Evolutionary conservation across 2,329 filamentous ascomycete species (phyloP).

Genomic region (Fusarium xyrophilum): DNA sequence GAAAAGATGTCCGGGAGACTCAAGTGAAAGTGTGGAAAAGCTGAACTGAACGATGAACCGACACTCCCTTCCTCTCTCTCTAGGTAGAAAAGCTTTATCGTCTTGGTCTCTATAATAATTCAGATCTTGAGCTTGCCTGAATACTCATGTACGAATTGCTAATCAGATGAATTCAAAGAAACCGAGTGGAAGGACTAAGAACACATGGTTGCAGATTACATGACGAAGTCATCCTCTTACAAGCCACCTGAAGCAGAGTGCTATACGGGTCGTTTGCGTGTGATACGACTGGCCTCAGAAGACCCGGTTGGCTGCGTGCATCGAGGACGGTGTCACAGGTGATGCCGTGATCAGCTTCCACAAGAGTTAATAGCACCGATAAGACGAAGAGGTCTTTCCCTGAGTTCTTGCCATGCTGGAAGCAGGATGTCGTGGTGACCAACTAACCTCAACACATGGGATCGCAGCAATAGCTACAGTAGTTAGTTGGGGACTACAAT

Average conservation of each 20-base stretch:
- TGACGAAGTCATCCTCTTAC: not conserved
- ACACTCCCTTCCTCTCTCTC: not conserved
- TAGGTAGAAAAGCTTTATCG: not conserved
- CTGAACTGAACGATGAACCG: not conserved
- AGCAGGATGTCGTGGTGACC: not conserved
- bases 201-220: not conserved
- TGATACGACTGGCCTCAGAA: constrained; percentile 1
- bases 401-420: not conserved
- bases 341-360: not conserved
- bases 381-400: not conserved
- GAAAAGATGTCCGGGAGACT: not conserved
- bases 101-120: not conserved
- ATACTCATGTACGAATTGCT: not conserved
- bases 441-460: not conserved
- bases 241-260: constrained; percentile 5
- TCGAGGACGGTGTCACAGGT: not conserved
- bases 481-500: not conserved
- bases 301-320: constrained; percentile 9
- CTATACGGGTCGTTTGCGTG: constrained; percentile 14
- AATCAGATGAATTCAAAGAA: not conserved
- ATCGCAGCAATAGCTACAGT: not conserved
- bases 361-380: not conserved
- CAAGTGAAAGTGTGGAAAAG: not conserved
- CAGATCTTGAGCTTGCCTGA: not conserved
- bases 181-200: not conserved